These are phyloP conservation scores for Saccharomycopsis hybrid DNA, from an alignment of 1,139 yeast genomes.

Conservation along the genomic window DNA sequence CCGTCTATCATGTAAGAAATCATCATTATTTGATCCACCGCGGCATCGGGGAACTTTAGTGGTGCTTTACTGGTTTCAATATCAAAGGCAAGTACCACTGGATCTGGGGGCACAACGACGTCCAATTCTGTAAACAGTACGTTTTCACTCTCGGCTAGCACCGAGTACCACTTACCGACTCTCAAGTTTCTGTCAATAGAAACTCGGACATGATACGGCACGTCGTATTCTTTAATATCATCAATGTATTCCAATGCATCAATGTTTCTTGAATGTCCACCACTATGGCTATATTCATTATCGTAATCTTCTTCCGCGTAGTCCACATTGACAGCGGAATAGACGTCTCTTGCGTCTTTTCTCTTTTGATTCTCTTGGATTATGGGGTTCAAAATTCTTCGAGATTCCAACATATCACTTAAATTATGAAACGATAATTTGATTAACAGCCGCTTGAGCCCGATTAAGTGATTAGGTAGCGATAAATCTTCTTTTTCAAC, in stretches of 20 bases:
- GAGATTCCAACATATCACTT: slow-evolving; percentile 66
- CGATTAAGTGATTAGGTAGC: slow-evolving; percentile 80
- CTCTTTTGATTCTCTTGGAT: slow-evolving; percentile 60
- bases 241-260: slow-evolving; percentile 65
- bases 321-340: slow-evolving; percentile 46
- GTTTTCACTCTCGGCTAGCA: slow-evolving; percentile 51
- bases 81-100: slow-evolving; percentile 94
- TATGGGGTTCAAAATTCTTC: slow-evolving; percentile 63
- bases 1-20: slow-evolving; percentile 99
- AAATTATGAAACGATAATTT: slow-evolving; percentile 71
- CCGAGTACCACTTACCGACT: slow-evolving; percentile 95
- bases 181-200: slow-evolving; percentile 81
- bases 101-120: slow-evolving; percentile 92
- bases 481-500: slow-evolving; percentile 71
- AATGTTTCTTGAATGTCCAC: slow-evolving; percentile 24
- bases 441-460: slow-evolving; percentile 58
- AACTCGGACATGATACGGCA: slow-evolving; percentile 93
- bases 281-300: slow-evolving; percentile 23
- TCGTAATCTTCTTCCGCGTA: slow-evolving; percentile 27
- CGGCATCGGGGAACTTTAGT: slow-evolving; percentile 88
- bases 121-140: slow-evolving; percentile 53
- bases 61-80: slow-evolving; percentile 98
- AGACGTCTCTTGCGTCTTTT: slow-evolving; percentile 64
- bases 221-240: slow-evolving; percentile 90
- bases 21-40: slow-evolving; percentile 97